Percentiles rank a stretch among this genome's conserved stretches.
Conservation (phyloP, 2,329 filamentous ascomycete genomes). For the Alternaria triticimaculans region DNA sequence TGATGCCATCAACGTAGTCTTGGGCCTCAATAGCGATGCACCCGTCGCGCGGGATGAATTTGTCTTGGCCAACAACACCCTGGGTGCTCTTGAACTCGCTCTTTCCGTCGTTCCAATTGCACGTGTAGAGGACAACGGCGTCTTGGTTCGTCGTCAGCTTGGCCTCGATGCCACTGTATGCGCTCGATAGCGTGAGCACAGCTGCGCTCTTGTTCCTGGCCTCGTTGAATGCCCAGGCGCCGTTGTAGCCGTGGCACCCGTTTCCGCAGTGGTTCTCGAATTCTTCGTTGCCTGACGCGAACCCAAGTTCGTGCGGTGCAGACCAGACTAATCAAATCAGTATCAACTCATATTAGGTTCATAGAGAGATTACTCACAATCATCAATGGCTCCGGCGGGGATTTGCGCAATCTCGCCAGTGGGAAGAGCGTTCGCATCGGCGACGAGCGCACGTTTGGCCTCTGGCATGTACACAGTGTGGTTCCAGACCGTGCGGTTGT, state of each 20-base stretch:
- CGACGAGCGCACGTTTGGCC: constrained; percentile 33
- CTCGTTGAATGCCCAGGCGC: constrained; percentile 39
- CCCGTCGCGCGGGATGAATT: constrained; percentile 42
- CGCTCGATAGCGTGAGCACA: constrained; percentile 37
- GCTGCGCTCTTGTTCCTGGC: constrained; percentile 29
- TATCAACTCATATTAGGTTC: background rate
- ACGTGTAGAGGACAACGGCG: constrained; percentile 43
- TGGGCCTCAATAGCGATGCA: constrained; percentile 45
- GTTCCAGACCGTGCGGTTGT: constrained; percentile 43
- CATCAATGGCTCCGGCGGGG: constrained; percentile 31
- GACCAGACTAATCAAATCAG: constrained; percentile 27
- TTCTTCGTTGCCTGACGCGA: constrained; percentile 30
- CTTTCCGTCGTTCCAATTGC: constrained; percentile 47
- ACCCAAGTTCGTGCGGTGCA: constrained; percentile 40
- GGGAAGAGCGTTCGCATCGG: constrained; percentile 38
- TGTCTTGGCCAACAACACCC: constrained; percentile 36
- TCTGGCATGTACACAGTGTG: constrained; percentile 43
- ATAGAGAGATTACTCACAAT: constrained; percentile 16
- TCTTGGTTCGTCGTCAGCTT: constrained; percentile 42
- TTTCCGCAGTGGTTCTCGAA: constrained; percentile 43
- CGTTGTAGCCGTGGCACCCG: constrained; percentile 46
- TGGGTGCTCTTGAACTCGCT: constrained; percentile 45
- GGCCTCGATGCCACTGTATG: constrained; percentile 42
- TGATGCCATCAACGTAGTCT: constrained; percentile 46
- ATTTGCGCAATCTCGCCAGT: constrained; percentile 42